A percentile compares a stretch with the other conserved stretches of the same genome.
phyloP scores from a whole-genome alignment of 306 rosid species.

The Trifolium subterraneum region DNA sequence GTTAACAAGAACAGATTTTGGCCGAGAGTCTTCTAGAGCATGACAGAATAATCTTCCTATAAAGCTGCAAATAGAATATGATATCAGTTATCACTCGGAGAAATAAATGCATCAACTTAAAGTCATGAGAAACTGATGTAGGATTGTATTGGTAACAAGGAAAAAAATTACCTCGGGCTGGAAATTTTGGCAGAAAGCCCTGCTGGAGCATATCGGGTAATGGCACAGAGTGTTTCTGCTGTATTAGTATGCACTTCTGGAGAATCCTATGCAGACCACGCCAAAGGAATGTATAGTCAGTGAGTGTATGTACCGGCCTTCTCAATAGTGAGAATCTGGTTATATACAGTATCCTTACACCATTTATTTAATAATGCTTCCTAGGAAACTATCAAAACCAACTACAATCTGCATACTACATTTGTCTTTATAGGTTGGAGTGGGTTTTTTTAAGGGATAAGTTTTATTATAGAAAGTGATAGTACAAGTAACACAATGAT shows the following conservation, averaged over 20 bases:
- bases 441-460: conserved; percentile 1
- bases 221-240: conserved; percentile 95
- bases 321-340: conserved; percentile 25
- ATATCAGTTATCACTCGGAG: conserved; percentile 28
- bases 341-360: conserved; percentile 10
- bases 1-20: conserved; percentile 90
- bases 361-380: conserved; percentile 20
- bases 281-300: conserved; percentile 30
- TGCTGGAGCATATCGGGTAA: conserved; percentile 94
- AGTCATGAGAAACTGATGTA: conserved; percentile 9
- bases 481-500: background rate
- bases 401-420: background rate
- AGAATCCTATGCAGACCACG: conserved; percentile 70
- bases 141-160: background rate
- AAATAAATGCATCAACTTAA: conserved; percentile 17
- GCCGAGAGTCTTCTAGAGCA: conserved; percentile 91
- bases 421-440: background rate
- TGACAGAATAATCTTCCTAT: conserved; percentile 88
- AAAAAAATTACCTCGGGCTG: conserved; percentile 72
- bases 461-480: conserved; percentile 7
- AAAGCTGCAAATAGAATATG: conserved; percentile 61
- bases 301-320: conserved; percentile 21
- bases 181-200: conserved; percentile 80
- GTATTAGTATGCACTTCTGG: conserved; percentile 97
- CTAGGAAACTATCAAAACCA: conserved; percentile 20